Percentiles rank a stretch among this genome's conserved stretches.
Conservation (phyloP, 768 basidiomycete genomes). For the Naganishia onofrii region DNA sequence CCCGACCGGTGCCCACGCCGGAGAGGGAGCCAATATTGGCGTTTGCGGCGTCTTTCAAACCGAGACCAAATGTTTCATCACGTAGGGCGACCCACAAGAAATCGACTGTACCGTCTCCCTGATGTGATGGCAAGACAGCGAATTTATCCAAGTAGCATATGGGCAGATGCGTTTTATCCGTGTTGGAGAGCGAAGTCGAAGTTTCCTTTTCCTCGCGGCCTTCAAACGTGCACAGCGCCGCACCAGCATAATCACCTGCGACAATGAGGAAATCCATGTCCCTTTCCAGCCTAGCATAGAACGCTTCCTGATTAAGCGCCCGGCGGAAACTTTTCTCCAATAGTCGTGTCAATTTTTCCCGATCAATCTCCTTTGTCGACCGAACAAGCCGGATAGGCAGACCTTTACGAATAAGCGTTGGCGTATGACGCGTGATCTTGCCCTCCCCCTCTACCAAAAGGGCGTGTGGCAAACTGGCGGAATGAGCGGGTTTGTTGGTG, state of each 20-base stretch:
- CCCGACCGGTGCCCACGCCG: conserved; percentile 83
- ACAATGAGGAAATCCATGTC: conserved; percentile 87
- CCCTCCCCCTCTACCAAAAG: conserved; percentile 65
- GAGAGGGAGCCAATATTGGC: conserved; percentile 84
- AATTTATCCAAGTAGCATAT: conserved; percentile 98
- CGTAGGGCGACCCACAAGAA: conserved; percentile 98
- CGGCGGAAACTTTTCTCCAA: conserved; percentile 84
- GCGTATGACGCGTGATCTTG: conserved; percentile 78
- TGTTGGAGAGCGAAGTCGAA: conserved; percentile 20
- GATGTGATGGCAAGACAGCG: conserved; percentile 87
- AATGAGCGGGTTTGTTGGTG: conserved; percentile 94
- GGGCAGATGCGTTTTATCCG: conserved; percentile 49
- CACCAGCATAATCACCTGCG: conserved; percentile 91
- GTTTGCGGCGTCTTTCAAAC: conserved; percentile 87
- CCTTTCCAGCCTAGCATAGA: conserved; percentile 72
- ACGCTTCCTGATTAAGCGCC: conserved; percentile 67
- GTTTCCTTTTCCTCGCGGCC: conserved; percentile 1
- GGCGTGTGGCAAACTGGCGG: conserved; percentile 90
- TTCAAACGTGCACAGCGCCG: conserved; percentile 82
- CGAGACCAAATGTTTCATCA: conserved; percentile 96
- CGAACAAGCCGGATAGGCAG: conserved; percentile 80
- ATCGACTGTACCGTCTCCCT: conserved; percentile 98
- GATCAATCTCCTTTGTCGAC: conserved; percentile 66
- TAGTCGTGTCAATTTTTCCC: conserved; percentile 68
- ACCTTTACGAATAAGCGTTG: conserved; percentile 86